These are phyloP conservation scores for Capsella rubella DNA, from an alignment of 441 rosid genomes.

Conservation along the genomic window DNA sequence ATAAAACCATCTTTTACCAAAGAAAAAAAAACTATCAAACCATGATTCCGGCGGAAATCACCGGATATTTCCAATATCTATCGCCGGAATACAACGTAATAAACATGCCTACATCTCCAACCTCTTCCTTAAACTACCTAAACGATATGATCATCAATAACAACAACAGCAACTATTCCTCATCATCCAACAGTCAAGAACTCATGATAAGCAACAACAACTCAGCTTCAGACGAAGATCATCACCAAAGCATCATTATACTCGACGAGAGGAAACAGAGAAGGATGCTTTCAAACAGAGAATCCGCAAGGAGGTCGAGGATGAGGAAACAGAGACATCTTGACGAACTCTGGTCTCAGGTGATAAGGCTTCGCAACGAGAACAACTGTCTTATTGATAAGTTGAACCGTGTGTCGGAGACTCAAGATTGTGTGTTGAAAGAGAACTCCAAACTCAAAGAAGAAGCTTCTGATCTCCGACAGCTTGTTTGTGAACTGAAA, in stretches of 20 bases:
- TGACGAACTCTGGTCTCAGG: slow-evolving; percentile 79
- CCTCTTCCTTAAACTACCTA: slow-evolving; percentile 49
- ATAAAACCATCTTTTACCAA: neutral
- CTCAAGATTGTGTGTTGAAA: slow-evolving; percentile 41
- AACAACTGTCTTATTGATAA: slow-evolving; percentile 66
- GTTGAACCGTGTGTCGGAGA: slow-evolving; percentile 66
- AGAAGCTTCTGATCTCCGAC: slow-evolving; percentile 79
- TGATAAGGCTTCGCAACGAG: slow-evolving; percentile 62
- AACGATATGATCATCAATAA: slow-evolving; percentile 40
- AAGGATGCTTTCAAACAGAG: slow-evolving; percentile 80
- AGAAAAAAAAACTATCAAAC: no score
- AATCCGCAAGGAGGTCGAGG: slow-evolving; percentile 78
- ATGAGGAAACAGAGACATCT: slow-evolving; percentile 85
- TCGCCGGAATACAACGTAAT: slow-evolving; percentile 47
- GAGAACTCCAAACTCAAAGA: slow-evolving; percentile 84
- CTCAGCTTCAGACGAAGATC: slow-evolving; percentile 77
- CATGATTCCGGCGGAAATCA: slow-evolving; percentile 65
- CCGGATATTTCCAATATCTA: slow-evolving; percentile 55
- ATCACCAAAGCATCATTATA: slow-evolving; percentile 60
- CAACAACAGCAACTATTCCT: slow-evolving; percentile 44
- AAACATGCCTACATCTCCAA: slow-evolving; percentile 50
- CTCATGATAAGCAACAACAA: slow-evolving; percentile 71
- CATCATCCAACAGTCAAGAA: slow-evolving; percentile 49
- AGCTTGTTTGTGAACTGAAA: slow-evolving; percentile 44
- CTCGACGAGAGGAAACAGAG: slow-evolving; percentile 76